These are phyloP conservation scores for Baudoinia panamericana DNA, from an alignment of 495 filamentous ascomycete species.

Conservation along the genomic window DNA sequence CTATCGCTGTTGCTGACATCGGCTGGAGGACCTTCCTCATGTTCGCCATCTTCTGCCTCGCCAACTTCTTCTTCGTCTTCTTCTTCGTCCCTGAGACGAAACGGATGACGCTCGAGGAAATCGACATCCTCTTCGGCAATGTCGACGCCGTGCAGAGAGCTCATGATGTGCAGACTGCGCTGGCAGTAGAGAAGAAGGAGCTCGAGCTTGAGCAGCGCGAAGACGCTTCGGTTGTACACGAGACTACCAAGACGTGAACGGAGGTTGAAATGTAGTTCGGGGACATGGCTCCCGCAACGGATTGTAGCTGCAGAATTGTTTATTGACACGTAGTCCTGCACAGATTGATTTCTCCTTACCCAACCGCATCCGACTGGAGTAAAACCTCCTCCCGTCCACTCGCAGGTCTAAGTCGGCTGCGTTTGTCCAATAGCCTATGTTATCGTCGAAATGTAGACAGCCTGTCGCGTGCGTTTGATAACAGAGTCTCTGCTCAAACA, in stretches of 20 bases:
- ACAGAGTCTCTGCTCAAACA: no score
- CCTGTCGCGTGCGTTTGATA: no score
- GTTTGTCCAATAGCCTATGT: no score
- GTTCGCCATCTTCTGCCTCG: not conserved
- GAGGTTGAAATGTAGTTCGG: no score
- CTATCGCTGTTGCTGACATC: conserved; percentile 38
- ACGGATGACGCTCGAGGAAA: not conserved
- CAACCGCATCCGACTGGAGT: no score
- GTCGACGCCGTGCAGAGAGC: not conserved
- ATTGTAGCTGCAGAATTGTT: no score
- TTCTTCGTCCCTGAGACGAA: not conserved
- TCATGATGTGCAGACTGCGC: conserved; percentile 1
- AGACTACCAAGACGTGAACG: not conserved
- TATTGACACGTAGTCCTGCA: no score
- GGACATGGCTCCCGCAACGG: no score
- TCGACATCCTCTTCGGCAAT: not conserved
- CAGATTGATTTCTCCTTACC: no score
- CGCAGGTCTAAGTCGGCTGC: no score
- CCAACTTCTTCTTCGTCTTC: not conserved
- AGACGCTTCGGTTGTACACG: not conserved
- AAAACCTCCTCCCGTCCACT: no score
- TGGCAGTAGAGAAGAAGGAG: conserved; percentile 12
- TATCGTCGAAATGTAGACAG: no score
- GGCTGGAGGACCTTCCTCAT: conserved; percentile 27
- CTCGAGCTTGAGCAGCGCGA: conserved; percentile 9